These are phyloP conservation scores for Begonia fuchsioides DNA, from an alignment of 306 rosid species.

Conservation along the genomic window DNA sequence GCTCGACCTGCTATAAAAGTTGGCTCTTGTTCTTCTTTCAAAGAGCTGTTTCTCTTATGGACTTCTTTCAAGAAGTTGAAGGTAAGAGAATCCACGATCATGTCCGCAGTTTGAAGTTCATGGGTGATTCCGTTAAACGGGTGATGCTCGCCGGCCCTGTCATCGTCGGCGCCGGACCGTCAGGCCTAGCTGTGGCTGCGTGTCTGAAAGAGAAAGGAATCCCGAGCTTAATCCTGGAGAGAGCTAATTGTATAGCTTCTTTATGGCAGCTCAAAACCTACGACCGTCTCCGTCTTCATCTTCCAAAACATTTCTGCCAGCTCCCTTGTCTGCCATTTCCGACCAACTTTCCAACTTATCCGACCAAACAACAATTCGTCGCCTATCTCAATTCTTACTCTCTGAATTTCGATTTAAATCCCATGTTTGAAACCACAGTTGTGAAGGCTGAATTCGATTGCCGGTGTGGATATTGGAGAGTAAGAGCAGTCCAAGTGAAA, in stretches of 20 bases:
- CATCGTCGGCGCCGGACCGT: slow-evolving; percentile 93
- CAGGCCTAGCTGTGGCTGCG: slow-evolving; percentile 82
- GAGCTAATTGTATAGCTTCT: slow-evolving; percentile 66
- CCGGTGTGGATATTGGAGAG: slow-evolving; percentile 30
- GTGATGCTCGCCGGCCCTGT: slow-evolving; percentile 31
- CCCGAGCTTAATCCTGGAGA: slow-evolving; percentile 56
- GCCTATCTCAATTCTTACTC: slow-evolving; percentile 47
- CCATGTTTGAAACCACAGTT: slow-evolving; percentile 38
- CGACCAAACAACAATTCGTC: slow-evolving; percentile 67
- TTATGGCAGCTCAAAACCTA: slow-evolving; percentile 79
- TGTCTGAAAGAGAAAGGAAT: slow-evolving; percentile 69
- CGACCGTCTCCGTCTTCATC: slow-evolving; percentile 82
- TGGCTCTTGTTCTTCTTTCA: too few species aligned
- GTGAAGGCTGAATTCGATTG: slow-evolving; percentile 45
- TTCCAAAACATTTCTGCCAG: slow-evolving; percentile 77
- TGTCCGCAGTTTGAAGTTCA: slow-evolving; percentile 1
- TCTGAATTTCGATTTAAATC: slow-evolving; percentile 31
- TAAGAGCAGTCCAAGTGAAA: slow-evolving; percentile 24
- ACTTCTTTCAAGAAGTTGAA: slow-evolving; percentile 54
- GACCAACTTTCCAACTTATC: slow-evolving; percentile 55
- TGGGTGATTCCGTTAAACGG: slow-evolving; percentile 5
- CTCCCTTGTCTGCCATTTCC: slow-evolving; percentile 82
- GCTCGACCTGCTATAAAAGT: too few species aligned
- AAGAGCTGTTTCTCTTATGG: slow-evolving; percentile 21
- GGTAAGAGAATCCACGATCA: slow-evolving; percentile 54